Conservation (phyloP, 2,329 filamentous ascomycete species). For the Chaetomiaceae sp. region DNA sequence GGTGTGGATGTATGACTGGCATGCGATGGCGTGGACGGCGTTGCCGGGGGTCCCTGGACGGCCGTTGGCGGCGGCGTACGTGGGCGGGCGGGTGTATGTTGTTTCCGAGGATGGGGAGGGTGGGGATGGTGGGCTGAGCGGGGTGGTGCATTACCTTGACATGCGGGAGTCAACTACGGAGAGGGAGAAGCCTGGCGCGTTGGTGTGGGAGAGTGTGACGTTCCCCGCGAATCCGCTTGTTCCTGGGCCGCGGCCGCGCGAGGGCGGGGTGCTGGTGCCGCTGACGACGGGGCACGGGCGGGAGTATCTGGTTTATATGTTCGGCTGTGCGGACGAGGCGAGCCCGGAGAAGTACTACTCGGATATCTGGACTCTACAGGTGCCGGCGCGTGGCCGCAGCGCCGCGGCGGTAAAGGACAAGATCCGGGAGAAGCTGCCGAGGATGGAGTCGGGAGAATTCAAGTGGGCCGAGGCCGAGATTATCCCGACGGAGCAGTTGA, state of each 20-base stretch:
- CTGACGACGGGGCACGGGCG: slow-evolving; percentile 49
- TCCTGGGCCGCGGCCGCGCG: slow-evolving; percentile 40
- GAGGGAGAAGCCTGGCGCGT: slow-evolving; percentile 29
- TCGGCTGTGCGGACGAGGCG: slow-evolving; percentile 34
- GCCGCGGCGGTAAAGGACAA: slow-evolving; percentile 48
- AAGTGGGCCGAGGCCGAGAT: slow-evolving; percentile 50
- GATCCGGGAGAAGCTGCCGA: slow-evolving; percentile 41
- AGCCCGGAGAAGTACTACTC: slow-evolving; percentile 25
- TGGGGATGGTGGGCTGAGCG: slow-evolving; percentile 32
- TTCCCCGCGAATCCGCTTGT: slow-evolving; percentile 37
- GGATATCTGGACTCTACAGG: slow-evolving; percentile 51
- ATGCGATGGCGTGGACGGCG: slow-evolving; percentile 44
- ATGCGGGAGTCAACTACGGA: slow-evolving; percentile 31
- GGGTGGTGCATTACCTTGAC: slow-evolving; percentile 35
- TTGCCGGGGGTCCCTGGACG: slow-evolving; percentile 42
- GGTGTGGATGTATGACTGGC: slow-evolving; percentile 48
- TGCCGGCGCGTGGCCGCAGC: slow-evolving; percentile 42
- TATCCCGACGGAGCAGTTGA: slow-evolving; percentile 39
- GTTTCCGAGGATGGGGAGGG: slow-evolving; percentile 30
- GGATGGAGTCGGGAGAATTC: slow-evolving; percentile 42
- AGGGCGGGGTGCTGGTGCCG: slow-evolving; percentile 41
- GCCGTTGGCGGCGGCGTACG: slow-evolving; percentile 40
- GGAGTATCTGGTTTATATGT: slow-evolving; percentile 48
- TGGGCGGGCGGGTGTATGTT: slow-evolving; percentile 43
- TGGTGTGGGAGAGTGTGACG: slow-evolving; percentile 36